Evolutionary conservation across 805 yeast species (phyloP).

Genomic region (Suhomyces sp.): DNA sequence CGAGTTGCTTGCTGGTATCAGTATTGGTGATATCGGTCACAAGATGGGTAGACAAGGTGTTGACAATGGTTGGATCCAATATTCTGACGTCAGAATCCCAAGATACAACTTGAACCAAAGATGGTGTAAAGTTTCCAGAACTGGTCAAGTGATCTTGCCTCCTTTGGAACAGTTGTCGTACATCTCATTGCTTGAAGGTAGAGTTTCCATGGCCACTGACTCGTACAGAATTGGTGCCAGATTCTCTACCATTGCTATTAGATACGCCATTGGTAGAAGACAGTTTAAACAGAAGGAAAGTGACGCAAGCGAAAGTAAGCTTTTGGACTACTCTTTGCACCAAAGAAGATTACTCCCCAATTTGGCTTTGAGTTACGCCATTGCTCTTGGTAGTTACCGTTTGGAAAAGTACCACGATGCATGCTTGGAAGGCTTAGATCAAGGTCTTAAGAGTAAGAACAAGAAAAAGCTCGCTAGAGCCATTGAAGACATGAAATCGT

Average conservation of each 20-base stretch:
- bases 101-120: conserved; percentile 78
- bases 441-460: conserved; percentile 48
- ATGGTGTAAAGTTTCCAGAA: conserved; percentile 66
- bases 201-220: conserved; percentile 87
- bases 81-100: conserved; percentile 79
- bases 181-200: conserved; percentile 82
- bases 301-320: conserved; percentile 54
- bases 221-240: conserved; percentile 79
- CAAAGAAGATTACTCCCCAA: conserved; percentile 86
- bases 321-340: conserved; percentile 84
- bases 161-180: conserved; percentile 87
- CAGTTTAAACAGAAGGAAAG: conserved; percentile 59
- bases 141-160: conserved; percentile 71
- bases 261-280: conserved; percentile 87
- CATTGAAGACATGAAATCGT: conserved; percentile 64
- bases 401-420: conserved; percentile 36
- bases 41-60: conserved; percentile 97
- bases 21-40: conserved; percentile 89
- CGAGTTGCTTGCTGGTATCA: conserved; percentile 71
- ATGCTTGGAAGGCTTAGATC: conserved; percentile 52
- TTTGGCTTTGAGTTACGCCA: conserved; percentile 73
- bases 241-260: conserved; percentile 75
- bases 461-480: conserved; percentile 44
- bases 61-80: conserved; percentile 97
- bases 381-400: conserved; percentile 67